A percentile compares a stretch with the other conserved stretches of the same genome.
Conservation (phyloP, 2,329 filamentous ascomycete species). For the Exophiala spinifera region DNA sequence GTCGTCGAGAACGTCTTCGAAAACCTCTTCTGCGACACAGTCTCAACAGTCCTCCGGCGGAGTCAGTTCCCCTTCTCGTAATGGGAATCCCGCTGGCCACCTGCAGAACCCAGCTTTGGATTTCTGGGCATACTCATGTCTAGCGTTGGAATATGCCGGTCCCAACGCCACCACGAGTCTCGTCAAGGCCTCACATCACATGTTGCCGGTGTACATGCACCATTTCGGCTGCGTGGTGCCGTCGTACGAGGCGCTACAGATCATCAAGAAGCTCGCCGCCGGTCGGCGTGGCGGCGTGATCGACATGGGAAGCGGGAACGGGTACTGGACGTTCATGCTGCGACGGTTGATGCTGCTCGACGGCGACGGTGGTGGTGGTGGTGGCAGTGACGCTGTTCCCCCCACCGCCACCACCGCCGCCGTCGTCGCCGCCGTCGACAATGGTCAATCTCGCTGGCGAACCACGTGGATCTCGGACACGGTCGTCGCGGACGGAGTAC, state of each 20-base stretch:
- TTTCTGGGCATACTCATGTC: conserved; percentile 65
- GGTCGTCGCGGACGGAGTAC: conserved; percentile 56
- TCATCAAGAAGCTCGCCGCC: conserved; percentile 57
- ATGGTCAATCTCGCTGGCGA: conserved; percentile 64
- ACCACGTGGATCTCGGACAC: conserved; percentile 68
- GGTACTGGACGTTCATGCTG: conserved; percentile 73
- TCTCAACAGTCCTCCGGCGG: neutral
- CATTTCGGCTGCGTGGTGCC: conserved; percentile 74
- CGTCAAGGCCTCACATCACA: conserved; percentile 60
- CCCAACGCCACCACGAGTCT: conserved; percentile 51
- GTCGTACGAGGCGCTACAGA: conserved; percentile 61
- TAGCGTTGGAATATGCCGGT: conserved; percentile 63
- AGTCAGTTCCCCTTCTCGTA: too few species aligned
- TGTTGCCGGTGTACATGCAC: conserved; percentile 72
- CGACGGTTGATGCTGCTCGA: too few species aligned
- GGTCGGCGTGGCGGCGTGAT: conserved; percentile 45
- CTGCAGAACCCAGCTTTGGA: conserved; percentile 65
- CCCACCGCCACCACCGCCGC: too few species aligned
- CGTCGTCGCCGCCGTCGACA: conserved; percentile 62
- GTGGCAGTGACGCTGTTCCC: too few species aligned
- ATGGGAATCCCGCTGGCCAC: conserved; percentile 27
- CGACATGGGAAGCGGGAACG: conserved; percentile 69
- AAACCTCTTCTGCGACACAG: too few species aligned
- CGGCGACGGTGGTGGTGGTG: too few species aligned
- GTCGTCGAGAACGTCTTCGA: too few species aligned